A percentile compares a stretch with the other conserved stretches of the same genome.
Conservation (phyloP, 164 flowering plant genomes). For the Magnolia sinica region DNA sequence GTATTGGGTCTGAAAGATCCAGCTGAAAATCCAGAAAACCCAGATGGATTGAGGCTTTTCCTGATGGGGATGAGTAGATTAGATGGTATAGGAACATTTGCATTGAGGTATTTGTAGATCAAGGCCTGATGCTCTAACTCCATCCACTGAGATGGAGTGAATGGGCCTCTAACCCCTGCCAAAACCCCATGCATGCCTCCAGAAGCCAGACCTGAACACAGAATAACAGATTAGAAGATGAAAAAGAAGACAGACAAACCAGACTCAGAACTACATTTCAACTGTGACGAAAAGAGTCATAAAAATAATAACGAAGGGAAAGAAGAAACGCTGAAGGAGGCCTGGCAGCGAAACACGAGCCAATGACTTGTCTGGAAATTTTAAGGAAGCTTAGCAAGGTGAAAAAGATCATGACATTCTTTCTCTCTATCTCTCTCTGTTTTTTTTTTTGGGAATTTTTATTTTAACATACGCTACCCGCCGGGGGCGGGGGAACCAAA, state of each 20-base stretch:
- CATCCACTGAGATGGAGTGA: slow-evolving; percentile 84
- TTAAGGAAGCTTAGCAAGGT: slow-evolving; percentile 20
- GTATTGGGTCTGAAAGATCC: slow-evolving; percentile 49
- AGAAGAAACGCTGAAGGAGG: slow-evolving; percentile 11
- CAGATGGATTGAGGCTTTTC: slow-evolving; percentile 57
- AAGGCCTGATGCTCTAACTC: slow-evolving; percentile 86
- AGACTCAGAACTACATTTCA: neutral
- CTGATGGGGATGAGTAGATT: slow-evolving; percentile 66
- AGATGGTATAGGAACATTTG: slow-evolving; percentile 73
- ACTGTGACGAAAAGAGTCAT: neutral
- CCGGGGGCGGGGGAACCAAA: too few relatives aligned
- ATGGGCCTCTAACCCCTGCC: slow-evolving; percentile 61
- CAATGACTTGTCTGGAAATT: slow-evolving; percentile 2
- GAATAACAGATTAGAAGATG: too few relatives aligned
- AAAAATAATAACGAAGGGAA: neutral
- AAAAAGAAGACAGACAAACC: neutral
- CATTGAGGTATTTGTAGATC: slow-evolving; percentile 77
- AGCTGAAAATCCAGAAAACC: slow-evolving; percentile 39
- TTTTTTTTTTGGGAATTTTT: too few relatives aligned
- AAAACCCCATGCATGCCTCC: slow-evolving; percentile 51
- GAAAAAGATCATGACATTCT: slow-evolving; percentile 4
- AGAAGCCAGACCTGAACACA: slow-evolving; percentile 39
- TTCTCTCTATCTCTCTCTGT: too few relatives aligned
- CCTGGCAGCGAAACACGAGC: neutral
- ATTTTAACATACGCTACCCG: too few relatives aligned